Evolutionary conservation across 176 grass and related monocot genomes (phyloP).

Genomic region (Triticum timopheevii): DNA sequence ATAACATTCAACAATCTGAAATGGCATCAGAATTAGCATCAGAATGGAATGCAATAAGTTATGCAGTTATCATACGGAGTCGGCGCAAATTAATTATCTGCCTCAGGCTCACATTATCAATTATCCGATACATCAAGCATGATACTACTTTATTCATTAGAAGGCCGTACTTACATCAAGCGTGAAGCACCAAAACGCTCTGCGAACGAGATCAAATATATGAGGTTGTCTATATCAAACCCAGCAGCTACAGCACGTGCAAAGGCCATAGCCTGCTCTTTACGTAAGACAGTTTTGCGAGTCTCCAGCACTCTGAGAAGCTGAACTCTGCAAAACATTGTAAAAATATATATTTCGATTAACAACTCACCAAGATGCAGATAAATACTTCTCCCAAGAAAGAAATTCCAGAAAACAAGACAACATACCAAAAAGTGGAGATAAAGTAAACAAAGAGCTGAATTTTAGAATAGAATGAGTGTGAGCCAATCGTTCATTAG

Average conservation of each 20-base stretch:
- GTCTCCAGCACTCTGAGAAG: constrained; percentile 89
- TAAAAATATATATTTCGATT: not conserved
- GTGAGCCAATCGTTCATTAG: not conserved
- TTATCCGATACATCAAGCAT: not conserved
- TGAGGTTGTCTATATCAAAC: constrained; percentile 82
- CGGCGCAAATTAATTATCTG: not conserved
- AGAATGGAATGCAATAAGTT: constrained; percentile 8
- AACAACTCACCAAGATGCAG: constrained; percentile 2
- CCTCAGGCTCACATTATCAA: not conserved
- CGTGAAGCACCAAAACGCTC: constrained; percentile 84
- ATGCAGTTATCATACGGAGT: not conserved
- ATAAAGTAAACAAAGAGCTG: constrained; percentile 1
- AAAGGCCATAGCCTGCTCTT: constrained; percentile 99
- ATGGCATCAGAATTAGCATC: not conserved
- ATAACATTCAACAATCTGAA: constrained; percentile 7
- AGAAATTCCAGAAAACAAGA: not conserved
- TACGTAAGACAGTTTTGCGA: constrained; percentile 75
- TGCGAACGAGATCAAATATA: constrained; percentile 68
- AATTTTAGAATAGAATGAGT: not conserved
- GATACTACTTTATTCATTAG: not conserved
- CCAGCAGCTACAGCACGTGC: constrained; percentile 88
- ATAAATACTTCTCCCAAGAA: constrained; percentile 10
- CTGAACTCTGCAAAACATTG: constrained; percentile 62
- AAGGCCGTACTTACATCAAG: constrained; percentile 61
- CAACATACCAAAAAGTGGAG: not conserved